Evolutionary conservation across 345 rosid genomes (phyloP).

Genomic region (Limnanthes douglasii): DNA sequence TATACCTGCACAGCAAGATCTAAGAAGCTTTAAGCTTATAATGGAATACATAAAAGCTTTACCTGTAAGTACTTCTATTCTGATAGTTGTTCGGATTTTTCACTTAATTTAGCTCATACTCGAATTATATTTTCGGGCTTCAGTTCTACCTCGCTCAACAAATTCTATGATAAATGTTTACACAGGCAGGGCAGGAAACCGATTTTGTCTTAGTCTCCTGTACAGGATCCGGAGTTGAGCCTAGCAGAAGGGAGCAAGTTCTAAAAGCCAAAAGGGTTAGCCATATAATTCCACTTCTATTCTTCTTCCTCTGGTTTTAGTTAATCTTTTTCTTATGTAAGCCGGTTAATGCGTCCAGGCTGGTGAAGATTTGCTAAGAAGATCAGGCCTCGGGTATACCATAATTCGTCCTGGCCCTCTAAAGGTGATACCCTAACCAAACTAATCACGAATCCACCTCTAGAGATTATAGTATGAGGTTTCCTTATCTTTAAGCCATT

Average conservation of each 20-base stretch:
- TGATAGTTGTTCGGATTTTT: background rate
- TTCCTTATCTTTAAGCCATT: no score
- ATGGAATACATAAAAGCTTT: constrained; percentile 81
- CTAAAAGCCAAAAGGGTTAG: constrained; percentile 82
- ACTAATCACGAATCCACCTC: no score
- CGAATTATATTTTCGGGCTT: no score
- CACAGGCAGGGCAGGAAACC: constrained; percentile 97
- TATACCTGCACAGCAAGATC: constrained; percentile 48
- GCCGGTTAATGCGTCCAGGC: constrained; percentile 28
- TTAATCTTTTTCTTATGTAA: constrained; percentile 4
- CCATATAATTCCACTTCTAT: background rate
- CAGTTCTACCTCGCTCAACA: no score
- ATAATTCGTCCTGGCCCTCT: constrained; percentile 91
- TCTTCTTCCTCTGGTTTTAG: constrained; percentile 2
- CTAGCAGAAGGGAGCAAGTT: constrained; percentile 85
- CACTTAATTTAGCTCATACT: no score
- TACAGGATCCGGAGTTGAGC: constrained; percentile 80
- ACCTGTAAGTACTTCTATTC: constrained; percentile 41
- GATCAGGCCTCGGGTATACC: constrained; percentile 95
- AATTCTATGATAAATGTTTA: background rate
- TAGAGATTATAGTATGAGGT: no score
- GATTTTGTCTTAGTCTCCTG: constrained; percentile 83
- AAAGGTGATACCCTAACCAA: no score
- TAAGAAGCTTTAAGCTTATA: constrained; percentile 73
- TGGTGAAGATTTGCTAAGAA: constrained; percentile 84